Evolutionary conservation across 2,329 filamentous ascomycete species (phyloP), one percentile per base, ranked within the genome.

Genomic region (Epichloe amarillans): DNA sequence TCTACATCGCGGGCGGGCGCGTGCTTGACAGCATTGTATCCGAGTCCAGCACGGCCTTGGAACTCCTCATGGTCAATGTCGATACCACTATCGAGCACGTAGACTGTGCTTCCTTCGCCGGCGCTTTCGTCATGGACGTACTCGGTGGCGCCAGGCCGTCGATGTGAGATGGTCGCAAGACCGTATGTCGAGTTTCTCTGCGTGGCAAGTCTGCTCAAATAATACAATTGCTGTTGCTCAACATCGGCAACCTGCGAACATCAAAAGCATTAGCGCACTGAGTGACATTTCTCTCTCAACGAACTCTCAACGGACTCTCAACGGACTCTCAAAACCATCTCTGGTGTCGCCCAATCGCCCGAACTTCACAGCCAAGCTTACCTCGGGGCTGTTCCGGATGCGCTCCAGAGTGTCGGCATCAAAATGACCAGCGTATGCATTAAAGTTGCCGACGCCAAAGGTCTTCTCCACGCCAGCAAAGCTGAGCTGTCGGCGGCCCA

Each of bases 81-180:
- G 49, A 80, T 72, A 38, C 77, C 77, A 0, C 73, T 77, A 60
- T 81, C 77, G 50, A 80, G 63, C 48, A 81, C 62, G 59, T 80
- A 81, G 46, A 71, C 65, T 53, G 69, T 78, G 48, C 64, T 69
- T 35, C 62, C 66, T 14, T 59, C 50, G 14, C 72, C 72, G 21
- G 70, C 69, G 19, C 58, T 64, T 8, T 56, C 52, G 53, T 74
- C 69, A 58, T 73, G 74, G 30, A 61, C 53, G 55, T 74, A 75
- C 46, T 62, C 58, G 12, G 49, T 63, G 7, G 56, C 61, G 36
- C 62, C 63, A 19, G 61, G 56, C 17, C 58, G 64, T 17, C 61
- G 58, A 60, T 69, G 66, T 7, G 74, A 76, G 54, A 76, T 62
- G 35, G 70, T 65, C 2, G 65, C 66, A 26, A 76, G 68, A 19